Evolutionary conservation across 1,284 basidiomycete species (phyloP).

Genomic region (Boletus smithii): DNA sequence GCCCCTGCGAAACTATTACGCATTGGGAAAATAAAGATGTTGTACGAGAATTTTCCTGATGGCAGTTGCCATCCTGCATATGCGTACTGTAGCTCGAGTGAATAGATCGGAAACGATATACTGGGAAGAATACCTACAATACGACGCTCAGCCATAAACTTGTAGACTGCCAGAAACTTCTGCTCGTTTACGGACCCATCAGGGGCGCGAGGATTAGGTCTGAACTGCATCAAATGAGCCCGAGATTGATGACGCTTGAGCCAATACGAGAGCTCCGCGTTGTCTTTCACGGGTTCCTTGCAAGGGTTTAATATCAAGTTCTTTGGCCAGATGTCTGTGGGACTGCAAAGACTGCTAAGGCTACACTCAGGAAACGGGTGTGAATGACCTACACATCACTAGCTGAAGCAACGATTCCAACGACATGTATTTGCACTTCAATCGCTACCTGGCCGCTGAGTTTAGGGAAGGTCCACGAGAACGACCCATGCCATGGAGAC

Average conservation of each 20-base stretch:
- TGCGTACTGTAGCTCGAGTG: conserved; percentile 46
- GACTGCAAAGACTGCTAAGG: conserved; percentile 37
- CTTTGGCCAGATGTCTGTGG: conserved; percentile 52
- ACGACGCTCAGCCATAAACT: conserved; percentile 41
- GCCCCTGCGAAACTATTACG: conserved; percentile 41
- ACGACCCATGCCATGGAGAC: conserved; percentile 47
- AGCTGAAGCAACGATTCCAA: conserved; percentile 24
- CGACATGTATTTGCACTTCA: conserved; percentile 45
- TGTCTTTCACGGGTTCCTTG: conserved; percentile 41
- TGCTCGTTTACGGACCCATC: conserved; percentile 39
- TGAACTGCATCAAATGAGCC: conserved; percentile 37
- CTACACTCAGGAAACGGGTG: neutral
- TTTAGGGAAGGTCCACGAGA: conserved; percentile 49
- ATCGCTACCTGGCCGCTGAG: conserved; percentile 38
- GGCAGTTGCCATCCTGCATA: conserved; percentile 52
- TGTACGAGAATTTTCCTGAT: conserved; percentile 41
- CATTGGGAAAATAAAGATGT: conserved; percentile 51
- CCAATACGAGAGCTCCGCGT: conserved; percentile 48
- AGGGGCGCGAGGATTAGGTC: conserved; percentile 18
- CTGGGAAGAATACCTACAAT: conserved; percentile 38
- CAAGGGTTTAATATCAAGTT: conserved; percentile 44
- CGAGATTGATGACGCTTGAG: conserved; percentile 36
- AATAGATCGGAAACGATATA: conserved; percentile 5
- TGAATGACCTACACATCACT: conserved; percentile 35
- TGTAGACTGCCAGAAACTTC: conserved; percentile 39